Base-by-base conservation (phyloP, 2,329 filamentous ascomycete species). In the Colletotrichum somersetense region DNA sequence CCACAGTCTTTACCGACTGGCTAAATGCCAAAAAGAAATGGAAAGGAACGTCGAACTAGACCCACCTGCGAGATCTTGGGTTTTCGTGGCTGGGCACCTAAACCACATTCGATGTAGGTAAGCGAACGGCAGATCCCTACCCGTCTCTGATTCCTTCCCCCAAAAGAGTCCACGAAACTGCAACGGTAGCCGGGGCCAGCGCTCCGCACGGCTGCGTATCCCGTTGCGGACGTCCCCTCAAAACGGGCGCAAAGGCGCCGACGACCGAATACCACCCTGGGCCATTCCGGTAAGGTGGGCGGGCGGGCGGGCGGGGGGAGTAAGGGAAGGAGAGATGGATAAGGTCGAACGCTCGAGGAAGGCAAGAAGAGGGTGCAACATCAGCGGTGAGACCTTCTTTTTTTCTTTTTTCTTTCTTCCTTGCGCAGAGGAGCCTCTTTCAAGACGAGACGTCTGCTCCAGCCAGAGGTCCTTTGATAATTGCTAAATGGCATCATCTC, bases 211-310 rank as follows among this genome's bases (percentile, higher is more conserved):
- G 20, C n/a, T 50, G 59, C 33, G 30, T 26, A 20, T 62, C 30
- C 59, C 30, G 57, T 61, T 23, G 14, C 57, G 57, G 44, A 48
- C 33, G 44, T 30, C 16, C 44, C 44, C 35, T 48, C 58, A 46
- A 35, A 46, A 71, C 64, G 57, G 64, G 53, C 63, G 58, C 65
- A 68, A 35, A 38, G 40, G 53, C 58, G 69, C 65, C 65, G 69
- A 64, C 53, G 69, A 59, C 69, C 69, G 69, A 72, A 64, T 64
- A 68, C 65, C 44, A 68, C 69, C 53, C 65, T 63, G 69, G 69
- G 20, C 59, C 42, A 58, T 64, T 58, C 65, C 59, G 69, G 58
- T 18, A 20, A 38, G n/a, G 20, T 42, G 44, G 44, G 20, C 44
- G 42, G 40, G 16, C 3, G 44, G 44, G 20, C 44, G 42, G 40